phyloP scores from a whole-genome alignment of 192 early-diverging fungal species.

The Pilobolus umbonatus region DNA sequence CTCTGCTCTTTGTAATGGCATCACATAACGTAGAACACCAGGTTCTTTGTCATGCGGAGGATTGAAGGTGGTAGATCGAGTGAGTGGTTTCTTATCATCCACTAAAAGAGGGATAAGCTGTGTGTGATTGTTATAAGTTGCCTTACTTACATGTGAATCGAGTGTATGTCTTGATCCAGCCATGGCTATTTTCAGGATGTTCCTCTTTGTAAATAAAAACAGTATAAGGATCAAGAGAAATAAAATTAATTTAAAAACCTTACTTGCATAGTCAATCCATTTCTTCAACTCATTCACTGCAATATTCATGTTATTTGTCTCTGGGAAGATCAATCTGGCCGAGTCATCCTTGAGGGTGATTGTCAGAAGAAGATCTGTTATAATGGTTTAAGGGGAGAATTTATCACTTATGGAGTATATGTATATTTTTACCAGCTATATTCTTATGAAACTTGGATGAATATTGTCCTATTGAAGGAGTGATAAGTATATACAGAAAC shows the following conservation, averaged over 20 bases:
- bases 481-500: too few species aligned
- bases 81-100: background rate
- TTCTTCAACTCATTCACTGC: background rate
- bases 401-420: too few species aligned
- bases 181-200: background rate
- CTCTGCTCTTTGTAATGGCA: slow-evolving; percentile 19
- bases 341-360: background rate
- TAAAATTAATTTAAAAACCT: background rate
- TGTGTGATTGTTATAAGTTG: background rate
- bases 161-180: slow-evolving; percentile 1
- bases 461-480: too few species aligned
- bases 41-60: background rate
- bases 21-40: slow-evolving; percentile 15
- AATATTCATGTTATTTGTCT: background rate
- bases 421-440: too few species aligned
- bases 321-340: background rate
- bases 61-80: slow-evolving; percentile 3
- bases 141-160: background rate
- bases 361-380: slow-evolving; percentile 11
- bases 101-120: background rate
- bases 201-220: background rate
- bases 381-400: too few species aligned
- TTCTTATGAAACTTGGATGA: too few species aligned
- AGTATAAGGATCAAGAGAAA: too few species aligned
- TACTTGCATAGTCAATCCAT: background rate